Evolutionary conservation across 306 rosid genomes (phyloP).

Genomic region (Coriaria nepalensis): DNA sequence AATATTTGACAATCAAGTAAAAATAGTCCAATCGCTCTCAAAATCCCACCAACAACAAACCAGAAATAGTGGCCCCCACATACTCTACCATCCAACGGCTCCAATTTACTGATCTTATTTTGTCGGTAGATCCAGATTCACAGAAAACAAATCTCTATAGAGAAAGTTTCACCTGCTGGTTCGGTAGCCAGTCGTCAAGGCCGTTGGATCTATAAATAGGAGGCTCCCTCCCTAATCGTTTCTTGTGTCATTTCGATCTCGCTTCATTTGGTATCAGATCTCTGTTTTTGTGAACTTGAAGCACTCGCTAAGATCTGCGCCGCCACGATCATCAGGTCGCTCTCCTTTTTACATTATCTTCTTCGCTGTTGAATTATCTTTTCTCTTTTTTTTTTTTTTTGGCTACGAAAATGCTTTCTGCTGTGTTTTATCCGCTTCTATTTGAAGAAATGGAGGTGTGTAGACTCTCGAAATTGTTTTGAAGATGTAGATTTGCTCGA

Average conservation of each 20-base stretch:
- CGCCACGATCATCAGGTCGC: slow-evolving; percentile 13
- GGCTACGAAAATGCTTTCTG: no score
- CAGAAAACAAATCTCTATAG: not conserved
- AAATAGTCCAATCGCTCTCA: not conserved
- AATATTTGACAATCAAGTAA: not conserved
- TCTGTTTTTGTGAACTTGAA: not conserved
- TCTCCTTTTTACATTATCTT: not conserved
- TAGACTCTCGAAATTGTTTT: no score
- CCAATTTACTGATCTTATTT: not conserved
- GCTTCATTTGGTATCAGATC: slow-evolving; percentile 9
- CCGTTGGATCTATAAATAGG: slow-evolving; percentile 4
- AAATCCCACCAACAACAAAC: not conserved
- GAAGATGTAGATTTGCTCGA: no score
- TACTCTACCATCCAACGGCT: slow-evolving; percentile 2
- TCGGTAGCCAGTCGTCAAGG: slow-evolving; percentile 7
- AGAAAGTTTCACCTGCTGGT: slow-evolving; percentile 2
- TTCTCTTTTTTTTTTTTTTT: not conserved
- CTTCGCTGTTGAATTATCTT: not conserved
- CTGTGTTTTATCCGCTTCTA: no score
- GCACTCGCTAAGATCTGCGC: slow-evolving; percentile 11
- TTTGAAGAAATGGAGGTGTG: no score
- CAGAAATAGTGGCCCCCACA: not conserved
- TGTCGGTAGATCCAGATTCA: not conserved
- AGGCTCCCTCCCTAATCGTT: not conserved
- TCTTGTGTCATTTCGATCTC: slow-evolving; percentile 12